Conservation (phyloP, 306 rosid species). For the Vigna nakashimae region DNA sequence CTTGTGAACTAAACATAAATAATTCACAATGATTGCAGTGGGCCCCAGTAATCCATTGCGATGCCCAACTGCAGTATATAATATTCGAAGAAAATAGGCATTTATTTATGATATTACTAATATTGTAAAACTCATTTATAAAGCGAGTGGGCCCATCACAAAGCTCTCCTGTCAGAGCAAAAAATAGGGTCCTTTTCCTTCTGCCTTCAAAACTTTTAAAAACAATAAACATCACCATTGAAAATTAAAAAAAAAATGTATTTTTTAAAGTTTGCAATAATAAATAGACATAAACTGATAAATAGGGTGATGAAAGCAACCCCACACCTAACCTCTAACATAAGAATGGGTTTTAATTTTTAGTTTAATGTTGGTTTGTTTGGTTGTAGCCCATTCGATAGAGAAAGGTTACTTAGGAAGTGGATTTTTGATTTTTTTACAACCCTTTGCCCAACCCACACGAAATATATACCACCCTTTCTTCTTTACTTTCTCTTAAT, state of each 20-base stretch:
- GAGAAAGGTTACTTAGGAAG: slow-evolving; percentile 33
- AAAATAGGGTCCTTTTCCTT: slow-evolving; percentile 29
- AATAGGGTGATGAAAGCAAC: slow-evolving; percentile 22
- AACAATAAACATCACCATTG: neutral
- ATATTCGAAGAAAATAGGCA: neutral
- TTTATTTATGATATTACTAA: neutral
- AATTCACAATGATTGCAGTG: slow-evolving; percentile 48
- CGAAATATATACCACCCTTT: slow-evolving; percentile 14
- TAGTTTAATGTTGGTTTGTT: slow-evolving; percentile 12
- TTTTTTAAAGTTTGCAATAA: neutral
- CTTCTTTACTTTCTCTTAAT: neutral
- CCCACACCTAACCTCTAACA: slow-evolving; percentile 35
- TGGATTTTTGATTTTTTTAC: slow-evolving; percentile 30
- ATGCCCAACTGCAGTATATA: neutral
- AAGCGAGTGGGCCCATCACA: slow-evolving; percentile 41
- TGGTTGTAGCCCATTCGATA: neutral
- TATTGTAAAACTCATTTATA: slow-evolving; percentile 1
- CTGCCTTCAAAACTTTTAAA: neutral
- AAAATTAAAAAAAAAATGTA: too few species aligned
- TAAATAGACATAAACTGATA: neutral
- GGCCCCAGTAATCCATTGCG: slow-evolving; percentile 40
- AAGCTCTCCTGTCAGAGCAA: slow-evolving; percentile 44
- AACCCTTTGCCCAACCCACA: slow-evolving; percentile 28
- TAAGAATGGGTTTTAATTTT: neutral
- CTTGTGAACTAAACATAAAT: neutral